Evolutionary conservation across 805 yeast species (phyloP).

Genomic region (Sugiyamaella lignohabitans): DNA sequence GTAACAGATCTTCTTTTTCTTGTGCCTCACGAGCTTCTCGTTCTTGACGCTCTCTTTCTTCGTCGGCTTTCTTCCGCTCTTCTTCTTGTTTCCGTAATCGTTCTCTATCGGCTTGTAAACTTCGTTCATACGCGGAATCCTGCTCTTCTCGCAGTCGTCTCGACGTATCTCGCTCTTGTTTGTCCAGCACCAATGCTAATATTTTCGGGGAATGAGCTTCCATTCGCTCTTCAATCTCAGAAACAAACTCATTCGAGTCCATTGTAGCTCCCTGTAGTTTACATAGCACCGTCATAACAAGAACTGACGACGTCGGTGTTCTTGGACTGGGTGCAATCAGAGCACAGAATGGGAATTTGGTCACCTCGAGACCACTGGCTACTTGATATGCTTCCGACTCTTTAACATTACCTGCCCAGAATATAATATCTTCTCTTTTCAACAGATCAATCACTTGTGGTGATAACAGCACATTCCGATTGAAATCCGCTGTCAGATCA

Average conservation of each 20-base stretch:
- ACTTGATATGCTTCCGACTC: constrained; percentile 80
- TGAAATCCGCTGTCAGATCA: constrained; percentile 51
- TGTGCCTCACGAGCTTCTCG: constrained; percentile 6
- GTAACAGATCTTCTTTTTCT: constrained; percentile 17
- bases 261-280: constrained; percentile 52
- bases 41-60: constrained; percentile 14
- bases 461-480: constrained; percentile 48
- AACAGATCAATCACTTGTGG: constrained; percentile 40
- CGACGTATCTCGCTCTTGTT: constrained; percentile 49
- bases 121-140: constrained; percentile 67
- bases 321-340: constrained; percentile 59
- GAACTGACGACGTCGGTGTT: constrained; percentile 31
- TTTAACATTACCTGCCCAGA: constrained; percentile 88
- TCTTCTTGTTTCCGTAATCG: constrained; percentile 26
- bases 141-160: constrained; percentile 64
- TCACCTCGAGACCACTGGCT: constrained; percentile 63
- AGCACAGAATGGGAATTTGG: constrained; percentile 78
- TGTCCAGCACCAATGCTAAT: constrained; percentile 52
- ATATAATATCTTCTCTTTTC: constrained; percentile 45
- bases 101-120: constrained; percentile 64
- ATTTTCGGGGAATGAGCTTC: constrained; percentile 55
- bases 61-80: constrained; percentile 18
- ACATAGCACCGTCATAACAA: constrained; percentile 55
- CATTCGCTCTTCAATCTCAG: constrained; percentile 41
- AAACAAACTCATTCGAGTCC: constrained; percentile 36